Conservation (phyloP, 2,329 filamentous ascomycete genomes). For the Penicillium fuscoglaucum region DNA sequence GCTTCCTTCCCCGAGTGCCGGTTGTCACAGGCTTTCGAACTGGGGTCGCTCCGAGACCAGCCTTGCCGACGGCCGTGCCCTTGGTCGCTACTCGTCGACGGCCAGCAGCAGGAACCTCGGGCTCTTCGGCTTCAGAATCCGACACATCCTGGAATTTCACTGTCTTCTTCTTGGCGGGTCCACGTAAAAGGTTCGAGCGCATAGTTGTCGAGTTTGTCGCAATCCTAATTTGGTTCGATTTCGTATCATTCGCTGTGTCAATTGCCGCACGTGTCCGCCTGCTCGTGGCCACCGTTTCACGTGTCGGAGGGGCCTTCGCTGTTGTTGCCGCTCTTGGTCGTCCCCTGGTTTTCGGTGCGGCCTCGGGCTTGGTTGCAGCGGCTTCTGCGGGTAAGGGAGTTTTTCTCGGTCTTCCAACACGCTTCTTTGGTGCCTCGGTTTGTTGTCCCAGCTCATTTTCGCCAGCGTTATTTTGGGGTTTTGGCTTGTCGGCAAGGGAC, state of each 20-base stretch:
- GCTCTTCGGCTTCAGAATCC: constrained; percentile 46
- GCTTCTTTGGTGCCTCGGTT: constrained; percentile 21
- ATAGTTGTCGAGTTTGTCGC: constrained; percentile 32
- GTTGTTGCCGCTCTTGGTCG: constrained; percentile 31
- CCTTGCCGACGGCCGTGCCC: constrained; percentile 27
- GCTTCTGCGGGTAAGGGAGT: constrained; percentile 10
- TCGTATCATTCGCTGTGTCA: constrained; percentile 12
- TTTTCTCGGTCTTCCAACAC: constrained; percentile 25
- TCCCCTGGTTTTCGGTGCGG: constrained; percentile 29
- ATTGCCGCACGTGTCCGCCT: constrained; percentile 16
- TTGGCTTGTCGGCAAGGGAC: background rate
- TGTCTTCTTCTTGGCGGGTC: constrained; percentile 44
- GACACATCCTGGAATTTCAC: constrained; percentile 49
- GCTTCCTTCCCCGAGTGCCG: constrained; percentile 32
- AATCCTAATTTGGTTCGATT: constrained; percentile 29
- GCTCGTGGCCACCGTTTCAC: constrained; percentile 14
- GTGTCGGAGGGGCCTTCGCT: constrained; percentile 15
- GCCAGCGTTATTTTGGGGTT: background rate
- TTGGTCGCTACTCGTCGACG: constrained; percentile 28
- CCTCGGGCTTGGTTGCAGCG: constrained; percentile 13
- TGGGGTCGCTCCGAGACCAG: constrained; percentile 48
- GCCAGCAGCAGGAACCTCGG: constrained; percentile 22
- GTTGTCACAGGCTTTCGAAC: constrained; percentile 44
- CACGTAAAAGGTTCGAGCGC: constrained; percentile 33
- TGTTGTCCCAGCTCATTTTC: constrained; percentile 7